Conservation (phyloP, 257 asterid species). For the Orobanche coerulescens region DNA sequence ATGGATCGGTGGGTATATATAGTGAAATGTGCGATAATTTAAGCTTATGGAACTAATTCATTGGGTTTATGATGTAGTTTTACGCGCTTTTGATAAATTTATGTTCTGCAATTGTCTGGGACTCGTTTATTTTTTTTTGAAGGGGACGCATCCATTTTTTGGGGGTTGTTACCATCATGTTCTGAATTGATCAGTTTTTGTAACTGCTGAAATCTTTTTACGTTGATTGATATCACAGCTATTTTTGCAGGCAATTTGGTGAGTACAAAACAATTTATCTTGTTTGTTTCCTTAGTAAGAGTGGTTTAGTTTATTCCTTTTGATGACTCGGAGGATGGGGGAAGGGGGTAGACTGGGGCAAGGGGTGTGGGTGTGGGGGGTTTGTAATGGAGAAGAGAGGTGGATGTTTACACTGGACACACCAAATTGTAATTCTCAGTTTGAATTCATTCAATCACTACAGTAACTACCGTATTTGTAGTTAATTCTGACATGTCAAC, state of each 20-base stretch:
- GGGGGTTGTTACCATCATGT: background rate
- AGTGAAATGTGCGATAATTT: slow-evolving; percentile 3
- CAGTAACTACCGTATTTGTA: background rate
- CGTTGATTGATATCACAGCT: background rate
- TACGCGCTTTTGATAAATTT: background rate
- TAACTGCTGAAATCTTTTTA: too few relatives aligned
- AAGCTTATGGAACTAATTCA: background rate
- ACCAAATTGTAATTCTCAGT: too few relatives aligned
- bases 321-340: too few relatives aligned
- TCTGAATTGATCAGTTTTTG: background rate
- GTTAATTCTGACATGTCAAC: background rate
- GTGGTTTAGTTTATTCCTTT: too few relatives aligned
- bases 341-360: too few relatives aligned
- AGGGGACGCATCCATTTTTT: background rate
- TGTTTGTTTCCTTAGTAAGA: too few relatives aligned
- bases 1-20: slow-evolving; percentile 65
- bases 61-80: slow-evolving; percentile 4
- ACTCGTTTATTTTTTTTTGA: too few relatives aligned
- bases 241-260: too few relatives aligned
- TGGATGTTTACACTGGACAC: too few relatives aligned
- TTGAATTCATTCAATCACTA: background rate
- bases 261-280: too few relatives aligned
- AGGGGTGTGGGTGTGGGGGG: too few relatives aligned
- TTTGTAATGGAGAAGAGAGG: too few relatives aligned
- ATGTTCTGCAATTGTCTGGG: background rate